phyloP scores from a whole-genome alignment of 2,329 filamentous ascomycete species.

The Laburnicola sp. region DNA sequence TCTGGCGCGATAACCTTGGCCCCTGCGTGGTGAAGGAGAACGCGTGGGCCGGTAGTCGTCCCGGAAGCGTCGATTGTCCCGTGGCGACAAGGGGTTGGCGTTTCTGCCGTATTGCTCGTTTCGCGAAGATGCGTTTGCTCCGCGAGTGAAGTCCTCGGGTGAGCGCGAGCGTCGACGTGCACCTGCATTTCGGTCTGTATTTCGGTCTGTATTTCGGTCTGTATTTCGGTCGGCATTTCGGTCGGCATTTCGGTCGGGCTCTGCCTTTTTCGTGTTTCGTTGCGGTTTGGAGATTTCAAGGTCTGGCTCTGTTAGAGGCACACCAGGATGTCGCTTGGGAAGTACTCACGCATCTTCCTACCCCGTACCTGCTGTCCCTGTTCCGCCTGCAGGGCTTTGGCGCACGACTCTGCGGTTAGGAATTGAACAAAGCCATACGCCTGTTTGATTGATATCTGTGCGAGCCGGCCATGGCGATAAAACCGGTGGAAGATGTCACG shows the following conservation, averaged over 20 bases:
- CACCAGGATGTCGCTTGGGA: not conserved
- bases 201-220: no score
- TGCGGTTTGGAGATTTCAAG: constrained; percentile 89
- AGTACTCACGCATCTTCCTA: constrained; percentile 83
- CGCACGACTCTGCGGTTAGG: constrained; percentile 73
- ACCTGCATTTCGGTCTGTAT: constrained; percentile 33
- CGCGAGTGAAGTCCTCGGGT: constrained; percentile 61
- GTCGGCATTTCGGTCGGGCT: no score
- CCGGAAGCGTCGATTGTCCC: constrained; percentile 57
- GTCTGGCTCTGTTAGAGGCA: constrained; percentile 58
- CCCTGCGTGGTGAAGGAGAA: constrained; percentile 51
- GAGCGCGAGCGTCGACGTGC: constrained; percentile 62
- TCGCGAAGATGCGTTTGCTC: constrained; percentile 51
- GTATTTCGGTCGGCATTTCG: no score
- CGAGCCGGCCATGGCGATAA: constrained; percentile 79
- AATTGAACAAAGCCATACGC: constrained; percentile 98
- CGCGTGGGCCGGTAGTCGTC: constrained; percentile 62
- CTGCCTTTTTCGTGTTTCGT: constrained; percentile 69
- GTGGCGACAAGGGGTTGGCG: constrained; percentile 41
- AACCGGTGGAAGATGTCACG: constrained; percentile 92
- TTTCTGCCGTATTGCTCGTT: constrained; percentile 45
- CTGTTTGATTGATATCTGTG: constrained; percentile 94
- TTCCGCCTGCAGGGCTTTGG: constrained; percentile 72
- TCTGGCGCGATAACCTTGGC: constrained; percentile 42
- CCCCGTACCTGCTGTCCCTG: constrained; percentile 82